These are phyloP conservation scores for Globomyces pollinis-pini DNA, from an alignment of 192 early-diverging fungal species.

Conservation along the genomic window DNA sequence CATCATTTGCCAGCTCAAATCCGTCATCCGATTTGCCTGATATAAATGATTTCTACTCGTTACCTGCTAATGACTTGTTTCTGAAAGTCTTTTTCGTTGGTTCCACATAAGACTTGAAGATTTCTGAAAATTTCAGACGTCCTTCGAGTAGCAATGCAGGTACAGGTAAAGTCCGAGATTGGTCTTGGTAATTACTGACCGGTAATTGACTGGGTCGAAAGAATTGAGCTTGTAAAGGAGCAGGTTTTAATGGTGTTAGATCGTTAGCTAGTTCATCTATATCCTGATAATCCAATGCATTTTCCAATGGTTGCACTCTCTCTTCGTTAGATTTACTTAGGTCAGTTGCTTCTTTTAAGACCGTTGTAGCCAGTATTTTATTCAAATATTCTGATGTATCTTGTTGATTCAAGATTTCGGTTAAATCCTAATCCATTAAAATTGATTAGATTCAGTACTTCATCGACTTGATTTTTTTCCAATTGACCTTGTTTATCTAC, in stretches of 20 bases:
- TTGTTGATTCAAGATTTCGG: slow-evolving; percentile 31
- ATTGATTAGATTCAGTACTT: no score
- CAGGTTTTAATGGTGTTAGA: slow-evolving; percentile 26
- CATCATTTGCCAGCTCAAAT: slow-evolving; percentile 6
- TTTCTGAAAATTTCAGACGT: slow-evolving; percentile 20
- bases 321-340: slow-evolving; percentile 32
- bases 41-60: no score
- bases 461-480: slow-evolving; percentile 51
- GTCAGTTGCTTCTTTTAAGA: slow-evolving; percentile 22
- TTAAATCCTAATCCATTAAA: slow-evolving; percentile 45
- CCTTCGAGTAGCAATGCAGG: background rate
- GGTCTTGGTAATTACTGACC: no score
- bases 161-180: background rate
- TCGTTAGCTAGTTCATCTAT: slow-evolving; percentile 76
- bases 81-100: background rate
- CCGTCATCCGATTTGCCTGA: slow-evolving; percentile 5
- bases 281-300: slow-evolving; percentile 79
- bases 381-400: slow-evolving; percentile 21
- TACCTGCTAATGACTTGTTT: slow-evolving; percentile 1
- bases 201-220: slow-evolving; percentile 3
- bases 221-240: slow-evolving; percentile 2
- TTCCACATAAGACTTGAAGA: slow-evolving; percentile 20
- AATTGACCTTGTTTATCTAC: slow-evolving; percentile 78
- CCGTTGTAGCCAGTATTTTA: background rate
- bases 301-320: slow-evolving; percentile 46